Conservation (phyloP, 345 rosid species). For the Eutrema japonicum region DNA sequence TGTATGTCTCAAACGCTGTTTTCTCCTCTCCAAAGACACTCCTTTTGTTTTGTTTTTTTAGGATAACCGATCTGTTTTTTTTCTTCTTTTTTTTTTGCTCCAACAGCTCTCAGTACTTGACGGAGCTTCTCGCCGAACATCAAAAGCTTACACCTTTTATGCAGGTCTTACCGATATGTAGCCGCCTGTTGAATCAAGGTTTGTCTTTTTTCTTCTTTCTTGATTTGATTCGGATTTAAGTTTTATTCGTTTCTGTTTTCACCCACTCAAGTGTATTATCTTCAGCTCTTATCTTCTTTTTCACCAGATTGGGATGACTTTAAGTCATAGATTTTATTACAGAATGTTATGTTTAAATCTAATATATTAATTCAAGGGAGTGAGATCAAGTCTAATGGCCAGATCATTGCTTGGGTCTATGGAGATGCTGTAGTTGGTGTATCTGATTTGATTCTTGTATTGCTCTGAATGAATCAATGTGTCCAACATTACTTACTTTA, state of each 20-base stretch:
- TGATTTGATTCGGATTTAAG: conserved; percentile 37
- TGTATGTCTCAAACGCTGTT: conserved; percentile 32
- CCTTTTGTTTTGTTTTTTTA: not conserved
- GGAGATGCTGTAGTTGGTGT: not conserved
- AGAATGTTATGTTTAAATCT: conserved; percentile 7
- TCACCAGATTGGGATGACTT: conserved; percentile 29
- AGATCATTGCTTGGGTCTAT: not conserved
- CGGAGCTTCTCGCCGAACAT: conserved; percentile 92
- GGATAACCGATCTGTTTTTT: conserved; percentile 22
- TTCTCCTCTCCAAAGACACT: not conserved
- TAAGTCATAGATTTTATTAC: not conserved
- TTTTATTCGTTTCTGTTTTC: not conserved
- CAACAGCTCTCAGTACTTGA: conserved; percentile 72
- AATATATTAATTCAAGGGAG: not conserved
- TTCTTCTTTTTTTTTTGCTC: not conserved
- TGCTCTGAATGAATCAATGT: not conserved
- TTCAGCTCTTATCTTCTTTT: conserved; percentile 6
- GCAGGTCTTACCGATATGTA: conserved; percentile 87
- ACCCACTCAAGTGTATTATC: conserved; percentile 24
- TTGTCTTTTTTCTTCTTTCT: conserved; percentile 19
- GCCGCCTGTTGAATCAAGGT: conserved; percentile 96
- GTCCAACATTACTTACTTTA: conserved; percentile 15
- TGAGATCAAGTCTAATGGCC: conserved; percentile 18
- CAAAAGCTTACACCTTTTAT: conserved; percentile 95
- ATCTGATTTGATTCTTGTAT: conserved; percentile 12